A percentile compares a stretch with the other conserved stretches of the same genome.
phyloP scores from a whole-genome alignment of 202 grass and related monocot genomes.

The Dendrocalamus latiflorus region DNA sequence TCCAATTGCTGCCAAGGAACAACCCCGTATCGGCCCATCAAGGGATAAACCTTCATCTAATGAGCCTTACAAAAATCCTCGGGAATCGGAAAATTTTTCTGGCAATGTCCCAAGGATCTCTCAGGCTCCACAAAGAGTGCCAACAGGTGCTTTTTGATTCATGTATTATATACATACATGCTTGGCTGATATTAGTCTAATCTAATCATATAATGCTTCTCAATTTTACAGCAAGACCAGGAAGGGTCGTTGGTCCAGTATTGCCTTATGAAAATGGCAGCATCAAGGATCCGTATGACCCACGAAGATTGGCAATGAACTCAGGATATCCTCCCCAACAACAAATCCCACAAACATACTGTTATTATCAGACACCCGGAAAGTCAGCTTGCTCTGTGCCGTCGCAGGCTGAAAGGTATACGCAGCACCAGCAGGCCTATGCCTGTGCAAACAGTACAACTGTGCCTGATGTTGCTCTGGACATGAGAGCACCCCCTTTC shows the following conservation, averaged over 20 bases:
- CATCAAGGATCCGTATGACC: constrained; percentile 56
- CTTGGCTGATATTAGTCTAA: constrained; percentile 1
- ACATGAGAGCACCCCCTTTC: constrained; percentile 95
- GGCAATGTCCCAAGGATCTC: constrained; percentile 38
- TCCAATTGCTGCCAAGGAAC: constrained; percentile 67
- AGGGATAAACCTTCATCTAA: constrained; percentile 51
- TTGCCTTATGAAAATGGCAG: constrained; percentile 64
- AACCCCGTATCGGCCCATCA: constrained; percentile 39
- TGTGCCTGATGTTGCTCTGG: constrained; percentile 65
- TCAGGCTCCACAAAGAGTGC: constrained; percentile 66
- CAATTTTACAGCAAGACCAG: constrained; percentile 70
- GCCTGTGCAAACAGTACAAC: constrained; percentile 45
- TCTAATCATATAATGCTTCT: constrained; percentile 9
- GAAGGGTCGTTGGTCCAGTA: constrained; percentile 77
- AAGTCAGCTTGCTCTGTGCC: constrained; percentile 48
- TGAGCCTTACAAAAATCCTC: constrained; percentile 44
- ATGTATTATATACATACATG: neutral
- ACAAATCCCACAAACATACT: constrained; percentile 56
- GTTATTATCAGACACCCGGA: constrained; percentile 55
- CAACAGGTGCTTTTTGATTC: constrained; percentile 46
- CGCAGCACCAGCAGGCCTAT: constrained; percentile 49
- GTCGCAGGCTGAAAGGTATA: constrained; percentile 49
- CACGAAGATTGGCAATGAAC: constrained; percentile 62
- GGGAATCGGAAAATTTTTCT: constrained; percentile 33
- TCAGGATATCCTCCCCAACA: constrained; percentile 61